These are phyloP conservation scores for Aspergillus homomorphus DNA, from an alignment of 495 filamentous ascomycete genomes.

Conservation along the genomic window DNA sequence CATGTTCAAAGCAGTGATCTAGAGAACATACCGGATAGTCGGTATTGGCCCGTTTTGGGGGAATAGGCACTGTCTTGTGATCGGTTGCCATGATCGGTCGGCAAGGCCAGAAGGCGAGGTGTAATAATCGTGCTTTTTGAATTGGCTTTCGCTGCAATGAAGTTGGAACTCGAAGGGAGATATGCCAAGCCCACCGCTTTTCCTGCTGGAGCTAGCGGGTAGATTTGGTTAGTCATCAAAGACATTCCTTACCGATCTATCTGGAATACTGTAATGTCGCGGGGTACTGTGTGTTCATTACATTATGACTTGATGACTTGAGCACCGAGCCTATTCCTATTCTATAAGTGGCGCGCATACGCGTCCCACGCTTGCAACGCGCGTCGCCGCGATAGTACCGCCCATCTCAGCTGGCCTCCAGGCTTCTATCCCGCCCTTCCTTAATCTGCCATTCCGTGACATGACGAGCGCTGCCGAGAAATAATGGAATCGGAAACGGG, in stretches of 20 bases:
- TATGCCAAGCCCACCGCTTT: slow-evolving; percentile 24
- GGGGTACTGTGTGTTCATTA: too few relatives aligned
- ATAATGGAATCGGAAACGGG: slow-evolving; percentile 14
- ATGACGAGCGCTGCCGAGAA: neutral
- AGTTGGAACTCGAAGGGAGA: slow-evolving; percentile 27
- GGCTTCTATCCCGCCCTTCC: too few relatives aligned
- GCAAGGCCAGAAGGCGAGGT: slow-evolving; percentile 14
- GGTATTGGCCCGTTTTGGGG: slow-evolving; percentile 69
- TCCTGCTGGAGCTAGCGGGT: slow-evolving; percentile 24
- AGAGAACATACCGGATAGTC: slow-evolving; percentile 70
- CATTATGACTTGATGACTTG: too few relatives aligned
- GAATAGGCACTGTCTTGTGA: slow-evolving; percentile 59
- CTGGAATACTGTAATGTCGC: neutral
- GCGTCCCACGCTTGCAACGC: neutral
- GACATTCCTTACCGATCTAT: neutral
- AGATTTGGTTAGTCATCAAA: slow-evolving; percentile 15
- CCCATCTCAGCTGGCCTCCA: too few relatives aligned
- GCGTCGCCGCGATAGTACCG: neutral
- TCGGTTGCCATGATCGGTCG: slow-evolving; percentile 55
- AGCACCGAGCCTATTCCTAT: neutral
- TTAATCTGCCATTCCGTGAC: neutral
- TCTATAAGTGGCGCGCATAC: neutral
- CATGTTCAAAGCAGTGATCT: slow-evolving; percentile 9
- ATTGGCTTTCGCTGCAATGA: slow-evolving; percentile 11
- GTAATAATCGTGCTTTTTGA: slow-evolving; percentile 7